Conservation (phyloP, 2,329 filamentous ascomycete species). For the Fusarium sp. region DNA sequence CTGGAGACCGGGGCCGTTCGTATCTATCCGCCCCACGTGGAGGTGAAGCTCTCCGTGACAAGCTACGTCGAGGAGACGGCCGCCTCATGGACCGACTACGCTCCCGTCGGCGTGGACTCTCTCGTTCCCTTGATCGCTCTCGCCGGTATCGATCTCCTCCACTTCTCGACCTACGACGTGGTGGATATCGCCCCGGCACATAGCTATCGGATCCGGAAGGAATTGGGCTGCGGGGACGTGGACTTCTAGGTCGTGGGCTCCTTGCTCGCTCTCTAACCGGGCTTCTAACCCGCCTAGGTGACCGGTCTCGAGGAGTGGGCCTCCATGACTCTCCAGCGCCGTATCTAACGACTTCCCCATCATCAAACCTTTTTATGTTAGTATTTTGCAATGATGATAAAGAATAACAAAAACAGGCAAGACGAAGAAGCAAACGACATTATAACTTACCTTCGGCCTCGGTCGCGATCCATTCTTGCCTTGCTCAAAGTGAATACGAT, state of each 20-base stretch:
- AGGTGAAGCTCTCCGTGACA: conserved; percentile 53
- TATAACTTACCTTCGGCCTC: conserved; percentile 53
- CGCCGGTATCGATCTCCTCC: conserved; percentile 57
- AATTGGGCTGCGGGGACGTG: conserved; percentile 54
- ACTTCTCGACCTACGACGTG: conserved; percentile 58
- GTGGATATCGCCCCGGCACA: conserved; percentile 59
- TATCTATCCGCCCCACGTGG: conserved; percentile 53
- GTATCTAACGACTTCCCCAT: conserved; percentile 72
- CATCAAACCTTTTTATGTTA: conserved; percentile 63
- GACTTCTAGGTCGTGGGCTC: conserved; percentile 56
- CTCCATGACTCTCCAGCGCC: conserved; percentile 72
- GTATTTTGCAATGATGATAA: conserved; percentile 14
- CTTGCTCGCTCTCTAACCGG: conserved; percentile 49
- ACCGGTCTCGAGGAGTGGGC: conserved; percentile 66
- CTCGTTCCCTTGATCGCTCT: conserved; percentile 57
- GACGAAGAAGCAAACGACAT: conserved; percentile 15
- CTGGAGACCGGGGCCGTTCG: conserved; percentile 56
- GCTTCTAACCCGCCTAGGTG: conserved; percentile 55
- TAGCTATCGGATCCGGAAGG: conserved; percentile 59
- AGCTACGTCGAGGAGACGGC: conserved; percentile 56
- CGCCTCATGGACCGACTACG: conserved; percentile 54
- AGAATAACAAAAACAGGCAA: conserved; percentile 3
- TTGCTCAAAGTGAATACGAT: conserved; percentile 1
- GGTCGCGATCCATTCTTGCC: conserved; percentile 54
- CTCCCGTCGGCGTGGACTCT: conserved; percentile 54